A percentile compares a stretch with the other conserved stretches of the same genome.
Evolutionary conservation across 768 basidiomycete genomes (phyloP).

Genomic region (Leccinellum rugosiceps): DNA sequence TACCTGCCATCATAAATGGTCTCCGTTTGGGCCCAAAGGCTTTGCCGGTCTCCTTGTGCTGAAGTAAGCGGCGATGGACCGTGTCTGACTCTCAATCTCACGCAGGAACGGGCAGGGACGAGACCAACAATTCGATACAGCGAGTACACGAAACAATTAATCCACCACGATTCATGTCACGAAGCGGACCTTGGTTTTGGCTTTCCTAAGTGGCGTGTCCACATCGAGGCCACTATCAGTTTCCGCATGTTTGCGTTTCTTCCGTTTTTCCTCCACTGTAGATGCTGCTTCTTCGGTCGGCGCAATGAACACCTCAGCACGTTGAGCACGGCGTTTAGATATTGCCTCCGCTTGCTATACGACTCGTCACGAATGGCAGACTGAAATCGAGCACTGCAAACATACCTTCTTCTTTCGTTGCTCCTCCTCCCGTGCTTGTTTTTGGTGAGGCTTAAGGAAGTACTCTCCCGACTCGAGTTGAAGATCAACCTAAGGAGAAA

Average conservation of each 20-base stretch:
- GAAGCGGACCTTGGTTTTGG: constrained; percentile 22
- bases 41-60: constrained; percentile 16
- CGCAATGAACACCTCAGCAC: constrained; percentile 85
- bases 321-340: constrained; percentile 68
- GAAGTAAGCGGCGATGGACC: constrained; percentile 23
- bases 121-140: not conserved
- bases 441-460: constrained; percentile 91
- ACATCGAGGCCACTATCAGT: constrained; percentile 29
- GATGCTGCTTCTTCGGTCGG: constrained; percentile 75
- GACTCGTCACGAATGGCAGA: not conserved
- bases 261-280: constrained; percentile 76
- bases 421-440: constrained; percentile 69
- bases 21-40: constrained; percentile 6
- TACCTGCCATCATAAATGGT: constrained; percentile 15
- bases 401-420: constrained; percentile 66
- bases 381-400: not conserved
- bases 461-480: constrained; percentile 97
- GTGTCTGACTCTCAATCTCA: not conserved
- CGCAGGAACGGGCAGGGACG: not conserved
- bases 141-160: constrained; percentile 6
- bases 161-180: constrained; percentile 5
- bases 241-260: constrained; percentile 47
- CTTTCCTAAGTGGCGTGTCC: constrained; percentile 39
- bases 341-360: constrained; percentile 75
- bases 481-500: constrained; percentile 65